Base-by-base conservation (phyloP, 345 rosid species). In the Lumnitzera littorea region DNA sequence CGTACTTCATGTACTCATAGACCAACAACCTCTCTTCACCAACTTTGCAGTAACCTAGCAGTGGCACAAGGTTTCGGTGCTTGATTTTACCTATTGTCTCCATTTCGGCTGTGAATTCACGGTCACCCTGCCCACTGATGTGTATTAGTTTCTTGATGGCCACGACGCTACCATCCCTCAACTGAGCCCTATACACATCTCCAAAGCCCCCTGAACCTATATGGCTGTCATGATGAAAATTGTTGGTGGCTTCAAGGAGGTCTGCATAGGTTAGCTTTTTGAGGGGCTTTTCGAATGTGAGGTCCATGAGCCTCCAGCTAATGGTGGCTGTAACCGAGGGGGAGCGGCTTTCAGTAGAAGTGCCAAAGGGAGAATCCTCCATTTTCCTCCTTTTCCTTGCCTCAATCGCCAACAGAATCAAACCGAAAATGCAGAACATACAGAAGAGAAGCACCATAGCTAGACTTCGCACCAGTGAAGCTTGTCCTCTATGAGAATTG, bases 61-160 rank as follows among this genome's bases (percentile, higher is more conserved):
- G 73, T 15, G 97, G 97, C 53, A 94, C 99, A 14, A 94, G 83
- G 79, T 94, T 94, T 59, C 97, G 76, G 71, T 94, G 97, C 79
- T 89, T 92, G 74, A 92, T 92, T 74, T 92, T 92, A 15, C 99
- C 99, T 15, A 92, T 89, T 15, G 99, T 94, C 66, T 89, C 99
- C 99, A 89, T 94, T 76, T 94, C 99, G 4, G 99, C 99, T 96
- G 86, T 84, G 77, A 94, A 94, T 67, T 94, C 99, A 59, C 99
- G 85, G 72, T 94, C 97, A 11, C 99, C 99, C 73, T 94, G 99
- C 47, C 97, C 96, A 25, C 96, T 94, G 46, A 87, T 74, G 49
- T 84, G 89, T 56, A 86, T 84, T 59, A 92, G 79, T 72, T 92
- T 92, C 82, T 92, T 92, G 76, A 92, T 92, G 13, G 99, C 99